These are phyloP conservation scores for Fusarium pseudocircinatum DNA, from an alignment of 2,329 filamentous ascomycete species.

Conservation along the genomic window DNA sequence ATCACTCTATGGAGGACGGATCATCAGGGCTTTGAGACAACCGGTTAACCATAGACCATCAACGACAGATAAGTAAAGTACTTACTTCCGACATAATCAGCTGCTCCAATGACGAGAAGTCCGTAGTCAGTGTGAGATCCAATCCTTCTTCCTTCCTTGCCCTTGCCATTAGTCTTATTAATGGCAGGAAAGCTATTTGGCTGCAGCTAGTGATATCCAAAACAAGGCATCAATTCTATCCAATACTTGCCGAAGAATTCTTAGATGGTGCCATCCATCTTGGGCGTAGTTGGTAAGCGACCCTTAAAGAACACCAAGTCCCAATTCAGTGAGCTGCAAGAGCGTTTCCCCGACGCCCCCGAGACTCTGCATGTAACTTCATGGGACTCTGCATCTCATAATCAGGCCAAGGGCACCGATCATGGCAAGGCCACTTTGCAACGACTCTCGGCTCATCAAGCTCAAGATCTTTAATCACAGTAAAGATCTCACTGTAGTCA, in stretches of 20 bases:
- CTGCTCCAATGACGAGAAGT: conserved; percentile 59
- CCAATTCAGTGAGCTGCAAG: conserved; percentile 57
- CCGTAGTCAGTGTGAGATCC: conserved; percentile 64
- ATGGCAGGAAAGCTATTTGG: conserved; percentile 42
- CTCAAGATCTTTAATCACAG: conserved; percentile 59
- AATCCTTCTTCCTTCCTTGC: conserved; percentile 59
- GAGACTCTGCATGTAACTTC: conserved; percentile 54
- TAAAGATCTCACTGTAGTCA: conserved; percentile 64
- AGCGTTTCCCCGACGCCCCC: conserved; percentile 55
- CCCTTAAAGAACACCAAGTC: conserved; percentile 52
- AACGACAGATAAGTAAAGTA: neutral
- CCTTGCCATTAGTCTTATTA: conserved; percentile 57
- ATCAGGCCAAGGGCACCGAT: conserved; percentile 59
- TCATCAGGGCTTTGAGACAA: conserved; percentile 51
- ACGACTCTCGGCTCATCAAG: conserved; percentile 51
- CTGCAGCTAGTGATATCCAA: fast-evolving
- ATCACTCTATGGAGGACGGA: conserved; percentile 53
- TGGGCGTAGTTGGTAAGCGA: conserved; percentile 54
- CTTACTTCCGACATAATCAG: conserved; percentile 60
- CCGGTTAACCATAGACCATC: neutral
- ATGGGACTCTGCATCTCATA: conserved; percentile 52
- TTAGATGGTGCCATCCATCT: conserved; percentile 63
- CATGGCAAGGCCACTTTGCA: conserved; percentile 59
- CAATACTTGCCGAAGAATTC: conserved; percentile 53
- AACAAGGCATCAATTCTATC: fast-evolving